Conservation (phyloP, 495 filamentous ascomycete genomes). For the Cladorrhinum samala region DNA sequence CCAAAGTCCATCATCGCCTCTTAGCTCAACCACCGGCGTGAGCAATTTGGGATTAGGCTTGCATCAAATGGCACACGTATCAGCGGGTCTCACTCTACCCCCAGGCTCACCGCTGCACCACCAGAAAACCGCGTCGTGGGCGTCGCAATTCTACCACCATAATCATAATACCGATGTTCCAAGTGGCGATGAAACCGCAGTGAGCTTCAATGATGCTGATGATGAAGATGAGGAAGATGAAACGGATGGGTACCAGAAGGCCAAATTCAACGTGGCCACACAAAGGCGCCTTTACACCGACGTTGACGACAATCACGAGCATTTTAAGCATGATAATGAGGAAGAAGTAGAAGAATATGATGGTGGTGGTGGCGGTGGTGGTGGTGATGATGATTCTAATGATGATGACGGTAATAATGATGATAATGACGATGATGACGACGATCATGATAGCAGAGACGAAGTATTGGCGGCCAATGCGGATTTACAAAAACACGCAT, state of each 20-base stretch:
- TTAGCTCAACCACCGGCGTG: neutral
- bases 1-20: neutral
- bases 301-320: conserved; percentile 5
- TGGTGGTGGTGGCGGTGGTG: neutral
- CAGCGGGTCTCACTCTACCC: neutral
- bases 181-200: neutral
- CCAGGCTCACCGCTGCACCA: neutral
- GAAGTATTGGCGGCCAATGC: no score
- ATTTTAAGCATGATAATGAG: neutral
- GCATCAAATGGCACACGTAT: neutral
- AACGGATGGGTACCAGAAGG: neutral
- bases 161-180: neutral
- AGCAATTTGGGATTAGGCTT: neutral
- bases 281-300: neutral
- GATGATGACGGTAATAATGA: neutral
- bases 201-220: conserved; percentile 3
- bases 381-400: neutral
- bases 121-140: neutral
- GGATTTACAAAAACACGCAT: no score
- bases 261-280: neutral
- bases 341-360: neutral
- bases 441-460: conserved; percentile 6
- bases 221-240: conserved; percentile 11
- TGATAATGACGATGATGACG: conserved; percentile 6
- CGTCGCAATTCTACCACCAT: neutral